These are phyloP conservation scores for Blastobotrys arbuscula DNA, from an alignment of 1,139 yeast genomes.

Conservation along the genomic window DNA sequence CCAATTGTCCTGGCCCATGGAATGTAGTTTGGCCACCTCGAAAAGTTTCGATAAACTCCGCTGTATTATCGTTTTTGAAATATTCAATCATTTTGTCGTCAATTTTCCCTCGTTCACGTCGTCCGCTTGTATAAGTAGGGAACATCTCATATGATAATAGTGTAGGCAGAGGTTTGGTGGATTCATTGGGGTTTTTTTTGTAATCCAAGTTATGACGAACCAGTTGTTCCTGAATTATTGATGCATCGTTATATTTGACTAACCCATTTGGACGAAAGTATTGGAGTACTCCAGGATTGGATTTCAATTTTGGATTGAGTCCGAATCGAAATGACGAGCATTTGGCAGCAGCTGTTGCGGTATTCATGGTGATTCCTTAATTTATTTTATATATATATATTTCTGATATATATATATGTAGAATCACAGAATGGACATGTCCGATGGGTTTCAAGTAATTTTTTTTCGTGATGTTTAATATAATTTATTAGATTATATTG, in stretches of 20 bases:
- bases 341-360: too few species aligned
- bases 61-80: conserved; percentile 32
- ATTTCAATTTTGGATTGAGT: conserved; percentile 5
- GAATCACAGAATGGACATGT: neutral
- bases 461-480: neutral
- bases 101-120: conserved; percentile 55
- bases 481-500: too few species aligned
- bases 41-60: conserved; percentile 63
- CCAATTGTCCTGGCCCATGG: conserved; percentile 95
- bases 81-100: conserved; percentile 33
- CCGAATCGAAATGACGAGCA: conserved; percentile 11
- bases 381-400: too few species aligned
- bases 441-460: neutral
- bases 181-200: conserved; percentile 33
- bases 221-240: conserved; percentile 54
- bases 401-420: too few species aligned
- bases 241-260: conserved; percentile 54
- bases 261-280: conserved; percentile 53
- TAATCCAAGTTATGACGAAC: conserved; percentile 58
- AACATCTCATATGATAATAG: conserved; percentile 74
- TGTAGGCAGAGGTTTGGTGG: conserved; percentile 47
- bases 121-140: conserved; percentile 86
- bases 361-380: too few species aligned
- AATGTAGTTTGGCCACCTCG: conserved; percentile 98
- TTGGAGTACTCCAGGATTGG: conserved; percentile 17